Evolutionary conservation across 805 yeast species (phyloP), one percentile per base, ranked within the genome.

Genomic region (Spathaspora girioi): DNA sequence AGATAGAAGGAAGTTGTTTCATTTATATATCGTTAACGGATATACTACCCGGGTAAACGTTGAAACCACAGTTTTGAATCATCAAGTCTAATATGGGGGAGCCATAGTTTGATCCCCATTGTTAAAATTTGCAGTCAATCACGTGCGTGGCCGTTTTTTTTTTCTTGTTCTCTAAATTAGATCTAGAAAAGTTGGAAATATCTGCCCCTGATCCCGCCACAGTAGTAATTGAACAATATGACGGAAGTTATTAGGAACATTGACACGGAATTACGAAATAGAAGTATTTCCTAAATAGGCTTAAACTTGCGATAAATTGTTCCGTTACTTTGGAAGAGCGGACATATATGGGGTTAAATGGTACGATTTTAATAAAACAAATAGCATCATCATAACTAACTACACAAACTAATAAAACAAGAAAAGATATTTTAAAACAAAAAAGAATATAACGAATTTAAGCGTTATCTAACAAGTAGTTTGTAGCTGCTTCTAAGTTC

Each of bases 401-500:
- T 29, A 29, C 32, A 10, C 26, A 31, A 31, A 35, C 18, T 7
- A 35, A 35, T 35, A 35, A 35, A 35, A 35, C 40, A 35, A 12
- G 15, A 35, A 35, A 5, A 32, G 5, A 35, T 15, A 9, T 29
- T 10, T 10, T 8, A 35, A 35, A 9, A 14, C 8, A 35, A 35
- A 35, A n/a, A 12, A 10, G 17, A 35, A 35, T 2, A 35, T 14
- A 35, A n/a, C 8, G 18, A 35, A n/a, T 9, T 49, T 55, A 84
- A 48, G 89, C 88, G 54, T 82, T 76, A 62, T 91, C 97, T 56
- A 91, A 72, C 56, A 92, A 73, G 61, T 76, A 83, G 65, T 92
- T 92, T 1, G 97, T 88, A n/a, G 98, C 97, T 50, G 84, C 84
- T 56, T 86, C 91, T 50, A 91, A 68, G 61, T 87, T 81, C 89